phyloP scores from a whole-genome alignment of 73 alveolate species.

The Paramecium octaurelia region DNA sequence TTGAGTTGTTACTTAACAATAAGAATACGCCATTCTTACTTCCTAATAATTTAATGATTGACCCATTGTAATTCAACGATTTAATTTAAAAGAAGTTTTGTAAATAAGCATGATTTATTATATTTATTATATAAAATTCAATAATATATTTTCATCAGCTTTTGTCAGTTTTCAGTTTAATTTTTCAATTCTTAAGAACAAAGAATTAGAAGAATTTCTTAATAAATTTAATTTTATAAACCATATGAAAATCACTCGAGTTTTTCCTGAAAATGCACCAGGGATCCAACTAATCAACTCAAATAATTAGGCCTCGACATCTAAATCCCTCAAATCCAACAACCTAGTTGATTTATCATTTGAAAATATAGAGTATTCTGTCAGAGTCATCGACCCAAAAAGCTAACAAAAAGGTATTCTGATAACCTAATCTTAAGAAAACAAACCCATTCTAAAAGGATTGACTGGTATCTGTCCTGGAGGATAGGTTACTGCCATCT shows the following conservation, averaged over 20 bases:
- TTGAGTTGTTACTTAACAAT: constrained; percentile 11
- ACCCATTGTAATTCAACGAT: constrained; percentile 9
- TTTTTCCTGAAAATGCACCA: neutral
- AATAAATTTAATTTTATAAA: neutral
- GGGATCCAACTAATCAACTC: neutral
- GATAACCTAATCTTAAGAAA: neutral
- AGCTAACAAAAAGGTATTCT: neutral
- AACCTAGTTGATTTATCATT: neutral
- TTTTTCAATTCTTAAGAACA: neutral
- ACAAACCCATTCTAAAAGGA: constrained; percentile 63
- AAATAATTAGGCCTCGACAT: neutral
- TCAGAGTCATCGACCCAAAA: neutral
- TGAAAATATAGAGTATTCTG: neutral
- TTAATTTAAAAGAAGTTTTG: constrained; percentile 42
- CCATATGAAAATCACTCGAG: neutral
- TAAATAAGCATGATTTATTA: neutral
- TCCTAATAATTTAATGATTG: constrained; percentile 9
- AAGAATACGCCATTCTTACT: constrained; percentile 4
- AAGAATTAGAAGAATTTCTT: neutral
- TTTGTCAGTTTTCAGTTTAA: neutral
- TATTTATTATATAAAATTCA: neutral
- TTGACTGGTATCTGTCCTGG: constrained; percentile 81
- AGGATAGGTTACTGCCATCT: constrained; percentile 84
- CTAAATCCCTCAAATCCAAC: neutral
- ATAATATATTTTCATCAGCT: neutral